phyloP scores from a whole-genome alignment of 2,329 filamentous ascomycete genomes.

The Cladosporium sp. region DNA sequence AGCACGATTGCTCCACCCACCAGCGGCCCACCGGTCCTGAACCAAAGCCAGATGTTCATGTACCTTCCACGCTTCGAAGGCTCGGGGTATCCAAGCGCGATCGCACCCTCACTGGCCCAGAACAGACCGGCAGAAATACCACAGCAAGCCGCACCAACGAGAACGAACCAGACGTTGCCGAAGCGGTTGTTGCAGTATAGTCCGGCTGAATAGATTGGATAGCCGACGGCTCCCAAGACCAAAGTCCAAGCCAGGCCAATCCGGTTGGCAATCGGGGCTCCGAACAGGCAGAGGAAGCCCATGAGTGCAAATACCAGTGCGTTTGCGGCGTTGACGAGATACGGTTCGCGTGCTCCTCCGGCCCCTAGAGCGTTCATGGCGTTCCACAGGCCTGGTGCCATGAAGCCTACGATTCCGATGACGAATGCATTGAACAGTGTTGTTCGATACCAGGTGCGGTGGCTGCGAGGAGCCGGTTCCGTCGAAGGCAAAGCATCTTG shows the following conservation, averaged over 20 bases:
- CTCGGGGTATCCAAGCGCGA: constrained; percentile 46
- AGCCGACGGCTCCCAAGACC: constrained; percentile 41
- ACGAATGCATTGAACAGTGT: constrained; percentile 51
- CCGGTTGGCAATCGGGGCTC: constrained; percentile 44
- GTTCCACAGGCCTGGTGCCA: constrained; percentile 49
- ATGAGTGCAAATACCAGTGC: constrained; percentile 45
- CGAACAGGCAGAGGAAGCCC: constrained; percentile 43
- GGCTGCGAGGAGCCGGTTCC: constrained; percentile 1
- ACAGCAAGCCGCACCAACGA: constrained; percentile 44
- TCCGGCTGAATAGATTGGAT: constrained; percentile 43
- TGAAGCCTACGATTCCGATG: constrained; percentile 48
- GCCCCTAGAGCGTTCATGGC: constrained; percentile 51
- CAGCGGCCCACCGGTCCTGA: constrained; percentile 45
- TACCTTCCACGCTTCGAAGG: constrained; percentile 42
- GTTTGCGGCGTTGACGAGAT: constrained; percentile 49
- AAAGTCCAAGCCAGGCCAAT: constrained; percentile 45
- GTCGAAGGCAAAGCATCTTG: constrained; percentile 3
- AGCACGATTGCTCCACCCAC: constrained; percentile 44
- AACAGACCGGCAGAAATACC: constrained; percentile 46
- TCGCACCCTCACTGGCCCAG: constrained; percentile 47
- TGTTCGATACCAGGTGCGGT: constrained; percentile 43
- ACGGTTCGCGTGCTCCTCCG: constrained; percentile 47
- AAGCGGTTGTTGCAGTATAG: constrained; percentile 47
- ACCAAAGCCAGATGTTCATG: constrained; percentile 46
- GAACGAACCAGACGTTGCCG: constrained; percentile 48